Base-by-base conservation (phyloP, 2,329 filamentous ascomycete species). In the Pestalotiopsis sp. region DNA sequence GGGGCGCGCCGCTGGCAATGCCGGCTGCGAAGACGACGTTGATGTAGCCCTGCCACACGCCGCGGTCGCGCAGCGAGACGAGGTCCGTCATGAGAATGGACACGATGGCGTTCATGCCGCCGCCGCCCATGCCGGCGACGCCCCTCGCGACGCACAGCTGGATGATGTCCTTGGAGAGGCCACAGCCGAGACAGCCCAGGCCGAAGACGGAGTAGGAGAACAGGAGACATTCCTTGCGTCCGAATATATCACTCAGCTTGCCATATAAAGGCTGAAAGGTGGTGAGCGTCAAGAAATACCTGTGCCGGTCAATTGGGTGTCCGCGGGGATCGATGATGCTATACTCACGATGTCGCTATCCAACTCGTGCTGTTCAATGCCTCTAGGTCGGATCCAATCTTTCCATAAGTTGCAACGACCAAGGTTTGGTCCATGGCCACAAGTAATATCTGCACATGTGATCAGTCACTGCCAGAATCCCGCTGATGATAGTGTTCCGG, bases 391-490 rank as follows among this genome's bases (percentile, higher is more conserved):
- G 87, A 93, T 12, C 92, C 92, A 73, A 95, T 95, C 71, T 87
- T 89, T 64, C 91, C 91, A 78, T 94, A 94, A n/a, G 87, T 90
- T n/a, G 90, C 89, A 63, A 95, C 88, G 38, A 93, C 90, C 66
- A 95, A 88, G 0, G 93, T 93, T 78, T 94, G 92, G 76, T 95
- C 93, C 64, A 91, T 85, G 3, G 92, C 91, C 23, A 90, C 87
- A 7, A 95, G 84, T 76, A 93, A 93, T 56, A 94, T 82, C 90
- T 92, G 13, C 17, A 60, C 23, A 7, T n/a, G 27, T 17, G 9
- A 45, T 64, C 39, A 64, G 62, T 39, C 17, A 25, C 20, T 49
- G 20, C 5, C 14, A 27, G 20, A 36, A 12, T 31, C 4, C 61
- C n/a, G 7, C 11, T 31, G 17, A 17, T 36, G 31, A 36, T 36